Evolutionary conservation across 306 rosid genomes (phyloP), one percentile per base, ranked within the genome.

Genomic region (Cicer pinnatifidum): DNA sequence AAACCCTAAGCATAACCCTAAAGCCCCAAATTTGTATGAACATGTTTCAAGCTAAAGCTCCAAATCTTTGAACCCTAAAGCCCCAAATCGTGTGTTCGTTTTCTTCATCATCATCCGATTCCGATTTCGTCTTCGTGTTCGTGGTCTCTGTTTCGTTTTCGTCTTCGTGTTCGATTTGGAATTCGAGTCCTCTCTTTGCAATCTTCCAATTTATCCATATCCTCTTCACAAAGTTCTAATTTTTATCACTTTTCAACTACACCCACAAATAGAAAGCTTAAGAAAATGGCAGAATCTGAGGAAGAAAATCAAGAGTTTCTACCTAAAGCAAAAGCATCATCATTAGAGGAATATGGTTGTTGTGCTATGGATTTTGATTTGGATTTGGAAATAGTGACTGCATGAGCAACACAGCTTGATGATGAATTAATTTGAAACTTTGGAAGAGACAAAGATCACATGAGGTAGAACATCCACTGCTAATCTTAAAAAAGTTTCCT

Each of bases 301-400:
- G 89, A 88, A 35, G 87, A 82, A 50, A 80, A 65, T 6, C 51
- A 80, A 16, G 57, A 83, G 35, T 72, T 71, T 69, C 56, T 70
- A 77, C 84, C 81, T 15, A 88, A 73, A 75, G 75, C 88, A 54
- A 74, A 72, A 77, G 37, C 75, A 6, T 50, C 75, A 6, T 50
- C 37, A 12, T 19, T 47, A 43, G 75, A 11, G 9, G 76, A 75
- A 50, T 75, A 20, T 45, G 76, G 12, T 1, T 71, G 12, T 1
- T 71, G 54, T 43, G 40, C 33, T 68, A 91, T 94, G 98, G 97
- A 94, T 69, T 88, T 88, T 69, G 97, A 91, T 78, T 78, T 92
- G 57, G 97, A 90, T 68, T 35, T 88, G 23, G 95, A 86, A 23
- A 23, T 23, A 23, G 28, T 23, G 28, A 23, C 0, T 23, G 28